Conservation (phyloP, 2,329 filamentous ascomycete species). For the Colletotrichum paranaense region DNA sequence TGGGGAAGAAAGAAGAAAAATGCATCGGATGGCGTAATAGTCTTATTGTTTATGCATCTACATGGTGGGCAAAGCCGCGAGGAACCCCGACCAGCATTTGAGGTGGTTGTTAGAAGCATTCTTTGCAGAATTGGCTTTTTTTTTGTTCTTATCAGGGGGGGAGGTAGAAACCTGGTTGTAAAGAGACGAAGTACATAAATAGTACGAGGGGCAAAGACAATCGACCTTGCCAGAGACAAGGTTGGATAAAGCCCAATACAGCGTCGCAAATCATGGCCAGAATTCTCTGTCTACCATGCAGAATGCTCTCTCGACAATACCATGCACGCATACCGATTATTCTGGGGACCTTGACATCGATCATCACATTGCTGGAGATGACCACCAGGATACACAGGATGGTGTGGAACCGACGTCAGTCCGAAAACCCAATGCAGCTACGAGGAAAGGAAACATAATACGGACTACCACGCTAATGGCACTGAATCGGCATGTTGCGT, state of each 20-base stretch:
- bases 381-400: too few species aligned
- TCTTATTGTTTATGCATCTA: not conserved
- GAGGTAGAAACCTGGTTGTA: not conserved
- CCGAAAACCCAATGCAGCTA: too few species aligned
- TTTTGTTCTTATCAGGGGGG: not conserved
- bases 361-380: not conserved
- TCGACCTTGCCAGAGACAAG: not conserved
- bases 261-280: not conserved
- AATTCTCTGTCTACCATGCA: too few species aligned
- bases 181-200: not conserved
- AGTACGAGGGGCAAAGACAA: not conserved
- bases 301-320: too few species aligned
- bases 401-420: not conserved
- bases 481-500: not conserved
- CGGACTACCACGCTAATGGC: too few species aligned
- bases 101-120: not conserved
- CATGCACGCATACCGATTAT: not conserved
- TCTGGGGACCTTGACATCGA: not conserved
- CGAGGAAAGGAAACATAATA: too few species aligned
- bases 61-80: not conserved
- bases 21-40: slow-evolving; percentile 18
- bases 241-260: not conserved
- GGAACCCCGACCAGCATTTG: not conserved
- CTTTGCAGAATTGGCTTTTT: not conserved
- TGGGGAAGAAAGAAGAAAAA: slow-evolving; percentile 10